phyloP scores from a whole-genome alignment of 2,329 filamentous ascomycete genomes.

The Cercospora sojina region DNA sequence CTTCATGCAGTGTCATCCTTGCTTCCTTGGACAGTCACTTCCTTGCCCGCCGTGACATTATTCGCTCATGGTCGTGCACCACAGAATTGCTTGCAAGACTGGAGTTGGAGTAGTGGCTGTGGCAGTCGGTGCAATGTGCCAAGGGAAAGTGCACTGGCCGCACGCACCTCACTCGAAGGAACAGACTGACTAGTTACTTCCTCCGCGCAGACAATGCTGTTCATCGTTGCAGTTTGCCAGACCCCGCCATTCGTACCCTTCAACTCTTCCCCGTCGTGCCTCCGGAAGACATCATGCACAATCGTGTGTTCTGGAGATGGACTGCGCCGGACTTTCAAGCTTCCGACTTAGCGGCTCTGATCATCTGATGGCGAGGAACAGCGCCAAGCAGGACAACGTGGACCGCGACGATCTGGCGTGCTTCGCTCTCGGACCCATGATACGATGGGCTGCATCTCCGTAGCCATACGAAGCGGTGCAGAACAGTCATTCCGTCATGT shows the following conservation, averaged over 20 bases:
- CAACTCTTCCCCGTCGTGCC: not conserved
- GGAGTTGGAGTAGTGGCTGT: not conserved
- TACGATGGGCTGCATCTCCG: not conserved
- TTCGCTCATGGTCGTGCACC: not conserved
- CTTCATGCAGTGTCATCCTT: not conserved
- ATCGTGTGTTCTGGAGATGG: not conserved
- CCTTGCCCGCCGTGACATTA: not conserved
- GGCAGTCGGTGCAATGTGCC: not conserved
- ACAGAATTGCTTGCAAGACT: not conserved
- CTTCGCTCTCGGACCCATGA: not conserved
- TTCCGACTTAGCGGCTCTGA: not conserved
- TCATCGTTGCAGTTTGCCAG: not conserved
- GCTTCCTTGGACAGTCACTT: not conserved
- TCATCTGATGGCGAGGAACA: not conserved
- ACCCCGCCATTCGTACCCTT: not conserved
- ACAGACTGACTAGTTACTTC: too few relatives aligned
- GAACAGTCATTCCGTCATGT: not conserved
- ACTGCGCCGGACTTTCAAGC: not conserved
- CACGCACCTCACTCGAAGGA: not conserved
- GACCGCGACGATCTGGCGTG: not conserved
- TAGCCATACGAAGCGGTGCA: not conserved
- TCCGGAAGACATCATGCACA: not conserved
- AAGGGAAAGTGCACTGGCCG: not conserved
- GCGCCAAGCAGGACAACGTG: not conserved
- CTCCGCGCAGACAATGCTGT: not conserved